Evolutionary conservation across 2,329 filamentous ascomycete genomes (phyloP).

Genomic region (Aspergillus luchuensis): DNA sequence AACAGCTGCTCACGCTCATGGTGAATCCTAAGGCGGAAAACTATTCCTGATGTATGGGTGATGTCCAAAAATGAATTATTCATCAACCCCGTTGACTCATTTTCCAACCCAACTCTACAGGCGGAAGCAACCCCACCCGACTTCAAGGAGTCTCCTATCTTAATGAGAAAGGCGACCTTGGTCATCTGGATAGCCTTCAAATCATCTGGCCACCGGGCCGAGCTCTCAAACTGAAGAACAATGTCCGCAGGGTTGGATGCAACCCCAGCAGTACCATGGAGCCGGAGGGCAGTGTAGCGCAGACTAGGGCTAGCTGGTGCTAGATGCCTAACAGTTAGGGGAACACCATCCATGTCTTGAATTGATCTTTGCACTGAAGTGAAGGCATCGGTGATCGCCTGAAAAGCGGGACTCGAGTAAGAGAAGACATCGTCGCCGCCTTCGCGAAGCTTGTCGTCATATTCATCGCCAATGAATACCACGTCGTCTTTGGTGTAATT

Average conservation of each 20-base stretch:
- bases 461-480: conserved; percentile 53
- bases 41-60: conserved; percentile 67
- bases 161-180: conserved; percentile 82
- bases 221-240: conserved; percentile 88
- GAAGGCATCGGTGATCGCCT: conserved; percentile 69
- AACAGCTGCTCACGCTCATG: conserved; percentile 84
- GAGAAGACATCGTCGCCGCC: conserved; percentile 41
- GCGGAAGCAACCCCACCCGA: conserved; percentile 62
- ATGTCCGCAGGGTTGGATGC: conserved; percentile 66
- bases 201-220: conserved; percentile 90
- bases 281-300: conserved; percentile 63
- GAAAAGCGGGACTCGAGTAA: conserved; percentile 59
- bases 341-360: conserved; percentile 76
- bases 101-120: conserved; percentile 78
- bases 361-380: conserved; percentile 74
- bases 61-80: conserved; percentile 86
- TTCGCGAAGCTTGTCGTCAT: conserved; percentile 42
- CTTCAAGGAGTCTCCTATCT: conserved; percentile 72
- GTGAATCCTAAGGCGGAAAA: conserved; percentile 84
- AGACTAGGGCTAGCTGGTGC: conserved; percentile 71
- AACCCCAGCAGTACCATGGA: conserved; percentile 28
- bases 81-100: conserved; percentile 65
- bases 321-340: conserved; percentile 81
- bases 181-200: conserved; percentile 87
- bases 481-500: conserved; percentile 59